Evolutionary conservation across 169 alveolate species (phyloP), one percentile per base, ranked within the genome.

Genomic region (Plasmodium vinckei): DNA sequence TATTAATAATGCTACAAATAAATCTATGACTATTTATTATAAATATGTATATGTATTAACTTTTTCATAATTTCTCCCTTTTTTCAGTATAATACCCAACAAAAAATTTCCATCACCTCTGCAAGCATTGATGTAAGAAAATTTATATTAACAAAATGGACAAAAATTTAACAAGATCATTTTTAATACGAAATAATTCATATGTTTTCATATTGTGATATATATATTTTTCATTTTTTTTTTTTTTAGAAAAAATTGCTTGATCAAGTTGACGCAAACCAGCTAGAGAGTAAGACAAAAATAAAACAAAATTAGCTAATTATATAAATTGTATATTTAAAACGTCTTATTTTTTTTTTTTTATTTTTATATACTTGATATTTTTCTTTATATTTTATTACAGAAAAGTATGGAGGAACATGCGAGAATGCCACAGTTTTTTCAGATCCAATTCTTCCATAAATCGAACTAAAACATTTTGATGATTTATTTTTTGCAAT

Each of bases 321-420:
- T 0, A 3, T 7, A 33, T 33, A 5, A 10, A 9, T 19, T 17
- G 12, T 23, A 9, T 9, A 12, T 57, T 57, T n/a, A 15, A n/a
- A n/a, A 57, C 27, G 10, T 10, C 4, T 0, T 39, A n/a, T 27
- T 67, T 27, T 70, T 13, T 54, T 10, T n/a, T 13, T 53, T 13
- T 60, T 12, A 44, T 59, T 39, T 39, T 6, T 42, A 21, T 47
- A 25, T 54, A 25, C n/a, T 13, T 23, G 2, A 61, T 73, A 21
- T 17, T 61, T 59, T 39, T 39, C 12, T 42, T 39, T 47, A n/a
- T 67, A 25, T 25, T 13, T 23, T 5, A 61, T 73, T 44, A 23
- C 19, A 75, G 88, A 63, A 75, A 75, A 75, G 63, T 75, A 60
- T 21, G 88, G 88, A 61, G 88, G 88, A 42, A 46, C 60, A 17